Evolutionary conservation across 176 grass and related monocot species (phyloP), one percentile per base, ranked within the genome.

Genomic region (Carex scoparia): DNA sequence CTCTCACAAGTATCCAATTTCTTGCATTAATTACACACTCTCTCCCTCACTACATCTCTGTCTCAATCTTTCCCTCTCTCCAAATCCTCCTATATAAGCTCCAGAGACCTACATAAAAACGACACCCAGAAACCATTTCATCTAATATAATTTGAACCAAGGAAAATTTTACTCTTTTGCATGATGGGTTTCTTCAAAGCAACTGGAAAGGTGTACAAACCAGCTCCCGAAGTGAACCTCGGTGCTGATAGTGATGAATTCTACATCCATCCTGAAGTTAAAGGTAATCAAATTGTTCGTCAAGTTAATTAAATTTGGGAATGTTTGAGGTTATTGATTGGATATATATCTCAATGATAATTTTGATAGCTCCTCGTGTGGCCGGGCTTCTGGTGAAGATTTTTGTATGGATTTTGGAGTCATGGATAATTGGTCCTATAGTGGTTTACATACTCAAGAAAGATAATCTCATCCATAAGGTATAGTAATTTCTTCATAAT

Each of bases 391-490:
- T 91, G 85, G 89, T 97, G 77, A 97, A 94, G 87, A 82, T 97
- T 56, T 87, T 94, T 65, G 90, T 87, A 33, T 97, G 94, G 94
- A 86, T 94, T 79, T 76, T 97, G 31, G 94, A 97, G 86, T 84
- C 63, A 16, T 78, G 84, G 37, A 42, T 97, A 62, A 1, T 97
- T 59, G 92, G 94, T 19, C 16, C 90, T n/a, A 61, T 94, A 10
- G 79, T 91, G 35, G 68, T 91, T 3, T 72, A 89, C 42, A 5
- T 89, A 57, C 87, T 94, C n/a, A 97, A 94, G 84, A 87, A 86
- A 30, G 90, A 93, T 37, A 97, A 97, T 81, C 94, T 97, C 65
- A 69, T 97, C 48, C 86, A 94, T 37, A 92, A 91, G 94, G 92
- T 94, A 87, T 19, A 81, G 7, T 46, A 27, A 1, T 65, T 81